Evolutionary conservation across 345 rosid species (phyloP).

Genomic region (Angophora floribunda): DNA sequence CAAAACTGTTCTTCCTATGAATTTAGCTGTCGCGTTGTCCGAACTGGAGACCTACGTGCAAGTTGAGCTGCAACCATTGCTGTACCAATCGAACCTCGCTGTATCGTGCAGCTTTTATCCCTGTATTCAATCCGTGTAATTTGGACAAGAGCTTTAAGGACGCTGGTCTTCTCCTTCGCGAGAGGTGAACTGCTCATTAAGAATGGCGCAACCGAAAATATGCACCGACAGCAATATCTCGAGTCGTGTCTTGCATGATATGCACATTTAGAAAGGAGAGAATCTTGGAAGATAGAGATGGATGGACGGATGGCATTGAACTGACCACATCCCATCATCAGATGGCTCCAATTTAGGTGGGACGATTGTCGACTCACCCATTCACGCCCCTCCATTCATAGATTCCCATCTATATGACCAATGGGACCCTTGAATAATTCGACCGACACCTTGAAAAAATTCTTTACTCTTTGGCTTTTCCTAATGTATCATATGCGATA

Average conservation of each 20-base stretch:
- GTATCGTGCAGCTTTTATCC: background rate
- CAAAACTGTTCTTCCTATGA: background rate
- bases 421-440: background rate
- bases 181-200: background rate
- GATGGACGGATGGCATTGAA: background rate
- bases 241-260: background rate
- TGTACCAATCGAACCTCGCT: background rate
- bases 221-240: background rate
- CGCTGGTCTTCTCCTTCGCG: background rate
- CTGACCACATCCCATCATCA: background rate
- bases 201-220: background rate
- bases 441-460: background rate
- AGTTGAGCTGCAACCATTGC: background rate
- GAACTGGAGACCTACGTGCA: background rate
- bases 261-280: background rate
- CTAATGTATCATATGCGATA: background rate
- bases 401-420: background rate
- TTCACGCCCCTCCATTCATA: background rate
- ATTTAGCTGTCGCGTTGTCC: background rate
- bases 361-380: background rate
- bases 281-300: background rate
- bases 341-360: background rate
- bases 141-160: background rate
- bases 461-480: background rate
- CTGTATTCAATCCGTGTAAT: background rate